Conservation (phyloP, 768 basidiomycete species). For the Suillus spraguei region DNA sequence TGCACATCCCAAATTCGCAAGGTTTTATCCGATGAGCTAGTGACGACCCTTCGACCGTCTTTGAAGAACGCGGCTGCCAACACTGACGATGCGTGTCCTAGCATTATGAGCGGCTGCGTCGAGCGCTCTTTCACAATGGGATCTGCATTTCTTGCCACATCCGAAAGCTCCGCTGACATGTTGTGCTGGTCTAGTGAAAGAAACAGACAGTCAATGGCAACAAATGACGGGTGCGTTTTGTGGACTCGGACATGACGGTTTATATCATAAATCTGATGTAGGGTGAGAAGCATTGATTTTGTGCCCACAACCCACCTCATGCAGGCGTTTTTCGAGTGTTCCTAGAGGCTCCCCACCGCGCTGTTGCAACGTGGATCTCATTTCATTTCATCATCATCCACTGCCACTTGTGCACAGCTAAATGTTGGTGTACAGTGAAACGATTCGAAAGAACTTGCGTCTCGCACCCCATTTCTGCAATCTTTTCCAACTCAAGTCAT, state of each 20-base stretch:
- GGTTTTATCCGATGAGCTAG: background rate
- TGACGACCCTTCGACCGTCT: background rate
- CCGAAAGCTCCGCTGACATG: background rate
- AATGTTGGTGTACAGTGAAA: background rate
- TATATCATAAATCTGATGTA: background rate
- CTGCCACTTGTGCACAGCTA: background rate
- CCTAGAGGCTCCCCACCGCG: background rate
- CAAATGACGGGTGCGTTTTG: background rate
- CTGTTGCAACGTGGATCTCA: background rate
- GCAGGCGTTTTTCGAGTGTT: background rate
- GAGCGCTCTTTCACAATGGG: background rate
- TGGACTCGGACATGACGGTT: background rate
- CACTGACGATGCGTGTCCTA: background rate
- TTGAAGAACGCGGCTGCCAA: background rate
- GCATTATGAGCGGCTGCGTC: background rate
- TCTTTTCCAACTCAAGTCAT: background rate
- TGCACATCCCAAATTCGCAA: slow-evolving; percentile 9
- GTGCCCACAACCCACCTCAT: background rate
- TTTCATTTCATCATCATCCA: background rate
- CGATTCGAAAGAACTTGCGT: background rate
- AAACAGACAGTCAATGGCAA: background rate
- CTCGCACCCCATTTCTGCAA: background rate
- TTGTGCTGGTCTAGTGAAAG: background rate
- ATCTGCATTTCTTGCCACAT: background rate
- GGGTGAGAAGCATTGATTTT: background rate